phyloP scores from a whole-genome alignment of 2,329 filamentous ascomycete species.

The Thelonectria discophora region DNA sequence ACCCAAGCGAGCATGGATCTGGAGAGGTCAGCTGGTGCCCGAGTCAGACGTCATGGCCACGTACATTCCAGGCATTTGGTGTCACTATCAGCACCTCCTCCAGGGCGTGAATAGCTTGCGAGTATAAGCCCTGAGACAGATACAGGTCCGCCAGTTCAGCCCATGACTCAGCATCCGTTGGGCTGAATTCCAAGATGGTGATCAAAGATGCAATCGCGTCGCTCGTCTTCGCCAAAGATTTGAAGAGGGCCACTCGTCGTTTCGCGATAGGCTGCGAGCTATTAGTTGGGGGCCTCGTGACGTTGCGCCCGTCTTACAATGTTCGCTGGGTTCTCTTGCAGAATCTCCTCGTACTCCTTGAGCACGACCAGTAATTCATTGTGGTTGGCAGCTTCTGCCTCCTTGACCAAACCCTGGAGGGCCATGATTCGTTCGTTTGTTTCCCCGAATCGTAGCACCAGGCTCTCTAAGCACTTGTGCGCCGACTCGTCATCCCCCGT shows the following conservation, averaged over 20 bases:
- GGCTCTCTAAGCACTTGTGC: constrained; percentile 75
- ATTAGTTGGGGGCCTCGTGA: constrained; percentile 34
- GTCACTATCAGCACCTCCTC: constrained; percentile 89
- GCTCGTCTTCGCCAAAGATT: constrained; percentile 71
- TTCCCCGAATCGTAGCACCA: constrained; percentile 82
- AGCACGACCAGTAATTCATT: constrained; percentile 74
- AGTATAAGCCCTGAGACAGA: constrained; percentile 77
- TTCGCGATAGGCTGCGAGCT: constrained; percentile 79
- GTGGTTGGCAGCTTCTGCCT: constrained; percentile 77
- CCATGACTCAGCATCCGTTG: constrained; percentile 94
- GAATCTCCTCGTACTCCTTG: constrained; percentile 78
- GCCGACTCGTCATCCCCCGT: constrained; percentile 85
- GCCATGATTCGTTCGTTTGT: constrained; percentile 89
- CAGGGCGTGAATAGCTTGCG: constrained; percentile 85
- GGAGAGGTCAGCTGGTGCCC: constrained; percentile 35
- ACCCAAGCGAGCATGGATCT: constrained; percentile 88
- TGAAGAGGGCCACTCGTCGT: constrained; percentile 80
- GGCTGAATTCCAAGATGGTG: constrained; percentile 80
- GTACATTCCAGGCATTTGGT: constrained; percentile 95
- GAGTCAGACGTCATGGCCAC: constrained; percentile 44
- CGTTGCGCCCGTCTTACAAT: constrained; percentile 64
- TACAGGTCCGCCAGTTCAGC: constrained; percentile 91
- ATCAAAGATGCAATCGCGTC: constrained; percentile 81
- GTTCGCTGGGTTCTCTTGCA: constrained; percentile 79
- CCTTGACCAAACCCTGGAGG: constrained; percentile 82